Conservation (phyloP, 345 rosid genomes). For the Microthlaspi erraticum region DNA sequence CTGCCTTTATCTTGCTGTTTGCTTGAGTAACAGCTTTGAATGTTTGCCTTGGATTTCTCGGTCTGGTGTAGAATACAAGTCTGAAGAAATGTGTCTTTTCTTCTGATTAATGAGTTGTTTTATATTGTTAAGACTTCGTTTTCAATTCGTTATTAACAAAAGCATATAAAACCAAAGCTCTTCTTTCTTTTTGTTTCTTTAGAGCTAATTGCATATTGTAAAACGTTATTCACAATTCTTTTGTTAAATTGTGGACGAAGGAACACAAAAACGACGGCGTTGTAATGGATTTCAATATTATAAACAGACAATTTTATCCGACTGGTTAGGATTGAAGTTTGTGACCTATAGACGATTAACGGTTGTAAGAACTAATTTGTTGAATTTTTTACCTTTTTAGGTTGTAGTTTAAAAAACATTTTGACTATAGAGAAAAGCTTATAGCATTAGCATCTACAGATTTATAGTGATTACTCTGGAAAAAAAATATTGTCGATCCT, state of each 20-base stretch:
- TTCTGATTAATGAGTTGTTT: conserved; percentile 11
- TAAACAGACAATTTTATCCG: background rate
- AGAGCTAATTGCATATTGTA: conserved; percentile 18
- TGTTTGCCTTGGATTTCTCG: background rate
- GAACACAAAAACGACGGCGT: background rate
- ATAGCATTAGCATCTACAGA: no score
- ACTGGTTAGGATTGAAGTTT: background rate
- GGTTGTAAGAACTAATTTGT: background rate
- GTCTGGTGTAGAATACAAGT: conserved; percentile 13
- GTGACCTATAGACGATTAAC: background rate
- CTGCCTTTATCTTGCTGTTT: conserved; percentile 36
- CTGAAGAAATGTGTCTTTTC: conserved; percentile 9
- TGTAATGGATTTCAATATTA: background rate
- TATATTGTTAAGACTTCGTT: conserved; percentile 29
- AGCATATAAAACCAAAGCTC: conserved; percentile 4
- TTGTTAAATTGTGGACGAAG: background rate
- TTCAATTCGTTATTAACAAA: conserved; percentile 27
- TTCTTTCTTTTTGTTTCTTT: conserved; percentile 12
- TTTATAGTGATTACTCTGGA: background rate
- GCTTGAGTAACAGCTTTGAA: conserved; percentile 15
- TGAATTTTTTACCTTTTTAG: background rate
- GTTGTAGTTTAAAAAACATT: background rate
- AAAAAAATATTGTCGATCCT: no score
- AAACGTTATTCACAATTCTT: background rate
- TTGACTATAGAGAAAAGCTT: no score